Evolutionary conservation across 2,329 filamentous ascomycete genomes (phyloP).

Genomic region (Penicillium expansum): DNA sequence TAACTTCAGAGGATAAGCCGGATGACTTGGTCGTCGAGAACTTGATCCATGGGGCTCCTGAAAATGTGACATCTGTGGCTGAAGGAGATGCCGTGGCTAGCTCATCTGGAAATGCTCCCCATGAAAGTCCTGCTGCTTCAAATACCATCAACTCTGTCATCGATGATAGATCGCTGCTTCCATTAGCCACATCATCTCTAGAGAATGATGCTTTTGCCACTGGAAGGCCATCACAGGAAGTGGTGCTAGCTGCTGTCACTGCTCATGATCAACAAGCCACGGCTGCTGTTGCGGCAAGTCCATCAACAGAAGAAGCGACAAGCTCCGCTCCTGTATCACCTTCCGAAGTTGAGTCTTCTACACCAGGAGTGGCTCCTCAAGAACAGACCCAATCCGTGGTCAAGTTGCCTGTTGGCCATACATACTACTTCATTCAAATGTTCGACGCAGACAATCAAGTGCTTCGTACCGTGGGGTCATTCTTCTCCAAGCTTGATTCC

Average conservation of each 20-base stretch:
- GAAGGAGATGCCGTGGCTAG: constrained; percentile 28
- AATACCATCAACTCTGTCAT: neutral
- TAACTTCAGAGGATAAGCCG: constrained; percentile 28
- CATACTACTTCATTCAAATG: constrained; percentile 52
- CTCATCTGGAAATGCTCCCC: constrained; percentile 25
- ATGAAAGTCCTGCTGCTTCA: neutral
- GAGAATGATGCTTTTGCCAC: constrained; percentile 14
- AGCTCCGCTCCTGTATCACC: constrained; percentile 2
- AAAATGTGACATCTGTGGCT: constrained; percentile 14
- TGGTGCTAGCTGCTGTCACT: constrained; percentile 31
- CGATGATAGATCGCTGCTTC: neutral
- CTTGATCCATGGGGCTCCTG: constrained; percentile 24
- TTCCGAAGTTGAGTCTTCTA: constrained; percentile 12
- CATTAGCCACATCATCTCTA: constrained; percentile 7
- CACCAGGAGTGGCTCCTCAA: constrained; percentile 1
- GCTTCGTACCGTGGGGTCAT: constrained; percentile 41
- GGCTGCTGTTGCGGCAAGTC: constrained; percentile 12
- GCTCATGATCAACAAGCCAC: constrained; percentile 29
- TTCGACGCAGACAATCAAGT: constrained; percentile 52
- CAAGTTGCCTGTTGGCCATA: constrained; percentile 33
- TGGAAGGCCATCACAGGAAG: constrained; percentile 26
- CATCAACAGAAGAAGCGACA: constrained; percentile 15
- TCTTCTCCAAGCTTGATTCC: constrained; percentile 42
- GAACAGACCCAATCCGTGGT: constrained; percentile 19
- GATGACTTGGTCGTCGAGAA: constrained; percentile 33